These are phyloP conservation scores for Avicennia marina DNA, from an alignment of 257 asterid genomes.

Conservation along the genomic window DNA sequence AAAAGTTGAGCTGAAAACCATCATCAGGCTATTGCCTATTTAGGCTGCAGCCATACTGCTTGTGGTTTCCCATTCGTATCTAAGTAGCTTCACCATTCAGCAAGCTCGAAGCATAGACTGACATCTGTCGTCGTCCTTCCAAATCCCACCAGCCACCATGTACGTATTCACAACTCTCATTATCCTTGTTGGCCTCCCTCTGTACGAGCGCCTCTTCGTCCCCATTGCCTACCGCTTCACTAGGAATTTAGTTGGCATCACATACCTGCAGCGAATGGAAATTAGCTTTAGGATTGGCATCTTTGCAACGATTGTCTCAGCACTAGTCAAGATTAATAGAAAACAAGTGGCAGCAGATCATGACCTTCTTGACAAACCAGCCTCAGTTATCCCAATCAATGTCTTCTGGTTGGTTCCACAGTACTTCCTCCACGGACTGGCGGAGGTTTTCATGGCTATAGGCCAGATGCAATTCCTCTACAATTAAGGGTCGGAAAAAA, in stretches of 20 bases:
- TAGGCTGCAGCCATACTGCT: constrained; percentile 73
- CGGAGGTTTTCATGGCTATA: constrained; percentile 59
- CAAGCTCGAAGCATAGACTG: constrained; percentile 79
- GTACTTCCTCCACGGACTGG: constrained; percentile 58
- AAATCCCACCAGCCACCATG: constrained; percentile 75
- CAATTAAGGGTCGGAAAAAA: constrained; percentile 82
- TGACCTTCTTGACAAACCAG: constrained; percentile 44
- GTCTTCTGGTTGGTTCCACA: constrained; percentile 80
- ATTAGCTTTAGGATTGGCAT: constrained; percentile 52
- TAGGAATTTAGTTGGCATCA: constrained; percentile 45
- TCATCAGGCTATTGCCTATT: constrained; percentile 60
- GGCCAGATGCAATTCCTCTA: constrained; percentile 75
- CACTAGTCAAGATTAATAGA: constrained; percentile 56
- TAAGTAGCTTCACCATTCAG: constrained; percentile 54
- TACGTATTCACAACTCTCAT: constrained; percentile 63
- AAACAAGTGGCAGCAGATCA: constrained; percentile 47
- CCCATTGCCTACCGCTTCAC: constrained; percentile 53
- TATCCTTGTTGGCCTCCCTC: constrained; percentile 36
- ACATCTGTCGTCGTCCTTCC: constrained; percentile 43
- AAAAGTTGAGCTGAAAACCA: constrained; percentile 66
- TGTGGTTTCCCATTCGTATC: constrained; percentile 56
- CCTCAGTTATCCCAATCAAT: constrained; percentile 54
- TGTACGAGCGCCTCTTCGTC: constrained; percentile 66
- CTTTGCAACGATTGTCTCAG: constrained; percentile 46
- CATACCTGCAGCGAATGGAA: constrained; percentile 79